A percentile compares a stretch with the other conserved stretches of the same genome.
Conservation (phyloP, 2,329 filamentous ascomycete species). For the Dactylellina leptospora region DNA sequence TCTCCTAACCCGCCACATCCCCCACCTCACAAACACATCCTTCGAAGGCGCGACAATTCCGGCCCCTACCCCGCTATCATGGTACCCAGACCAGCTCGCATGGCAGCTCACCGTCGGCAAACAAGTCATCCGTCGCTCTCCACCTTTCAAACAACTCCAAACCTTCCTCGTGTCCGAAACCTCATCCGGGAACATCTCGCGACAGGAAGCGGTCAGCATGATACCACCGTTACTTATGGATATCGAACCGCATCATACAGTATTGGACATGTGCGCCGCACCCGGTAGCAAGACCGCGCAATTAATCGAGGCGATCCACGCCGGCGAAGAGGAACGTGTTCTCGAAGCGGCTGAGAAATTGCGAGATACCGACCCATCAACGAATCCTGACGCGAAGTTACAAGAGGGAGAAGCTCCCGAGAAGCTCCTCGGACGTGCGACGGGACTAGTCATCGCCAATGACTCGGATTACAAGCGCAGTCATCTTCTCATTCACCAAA, state of each 20-base stretch:
- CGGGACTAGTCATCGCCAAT: slow-evolving; percentile 91
- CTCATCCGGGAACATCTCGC: slow-evolving; percentile 93
- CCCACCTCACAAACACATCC: slow-evolving; percentile 80
- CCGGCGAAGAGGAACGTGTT: slow-evolving; percentile 87
- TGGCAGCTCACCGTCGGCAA: slow-evolving; percentile 99
- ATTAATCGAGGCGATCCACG: slow-evolving; percentile 91
- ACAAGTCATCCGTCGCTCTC: slow-evolving; percentile 90
- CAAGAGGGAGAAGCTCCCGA: slow-evolving; percentile 49
- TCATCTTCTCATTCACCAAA: slow-evolving; percentile 96
- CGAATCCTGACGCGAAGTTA: slow-evolving; percentile 64
- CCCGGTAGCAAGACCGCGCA: slow-evolving; percentile 97
- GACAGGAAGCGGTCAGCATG: slow-evolving; percentile 98
- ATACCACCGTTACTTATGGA: slow-evolving; percentile 95
- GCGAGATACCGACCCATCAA: slow-evolving; percentile 44
- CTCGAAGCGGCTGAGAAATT: slow-evolving; percentile 57
- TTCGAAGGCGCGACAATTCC: slow-evolving; percentile 80
- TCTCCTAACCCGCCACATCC: slow-evolving; percentile 86
- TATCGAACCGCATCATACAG: slow-evolving; percentile 86
- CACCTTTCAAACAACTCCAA: slow-evolving; percentile 93
- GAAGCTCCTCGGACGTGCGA: slow-evolving; percentile 75
- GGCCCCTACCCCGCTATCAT: slow-evolving; percentile 80
- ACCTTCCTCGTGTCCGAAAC: slow-evolving; percentile 98
- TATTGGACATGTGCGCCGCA: slow-evolving; percentile 94
- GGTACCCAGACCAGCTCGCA: slow-evolving; percentile 94
- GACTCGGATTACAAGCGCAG: slow-evolving; percentile 96